Base-by-base conservation (phyloP, 2,329 filamentous ascomycete genomes). In the Dryadomyces sulphureus region DNA sequence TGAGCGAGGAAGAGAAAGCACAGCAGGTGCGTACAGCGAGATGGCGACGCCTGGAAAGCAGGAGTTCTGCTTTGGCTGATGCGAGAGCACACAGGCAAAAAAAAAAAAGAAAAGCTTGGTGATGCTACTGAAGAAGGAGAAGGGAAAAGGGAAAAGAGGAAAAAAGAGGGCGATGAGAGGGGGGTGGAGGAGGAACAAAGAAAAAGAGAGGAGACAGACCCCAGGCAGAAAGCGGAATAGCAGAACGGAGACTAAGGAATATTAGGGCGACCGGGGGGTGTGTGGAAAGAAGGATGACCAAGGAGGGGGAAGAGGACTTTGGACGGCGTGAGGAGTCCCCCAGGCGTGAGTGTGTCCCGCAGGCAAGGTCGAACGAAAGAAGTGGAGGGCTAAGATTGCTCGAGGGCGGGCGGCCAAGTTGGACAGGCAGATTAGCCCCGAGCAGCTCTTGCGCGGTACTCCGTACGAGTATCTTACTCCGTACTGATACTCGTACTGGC, bases 231-330 rank as follows among this genome's bases (percentile, higher is more conserved):
- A 48, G 25, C 45, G 46, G 47, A 46, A 45, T 43, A 41, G 40
- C 25, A 42, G 40, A 36, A 34, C 34, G 24, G 40, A 41, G 46
- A 43, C 38, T 27, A n/a, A 45, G 44, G 22, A 48, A 48, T 43
- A 49, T 49, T 48, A 46, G 40, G 27, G 39, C 39, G 50, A 47
- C 48, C 19, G 38, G 48, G 48, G 50, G 41, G 30, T 27, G 19
- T 14, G 43, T 22, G 42, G 34, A 32, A 41, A 45, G 27, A 20
- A 20, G 21, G 8, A 20, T 5, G 20, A 38, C 11, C 17, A 8
- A 20, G 36, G 36, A 22, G n/a, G n/a, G 19, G 6, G 17, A 21
- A 21, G n/a, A 21, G 25, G 25, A n/a, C 7, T 30, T 30, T 7
- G 27, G 14, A 7, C 7, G 27, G 7, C 7, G 27, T 14, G 27